Evolutionary conservation across 192 early-diverging fungal genomes (phyloP), one percentile per base, ranked within the genome.

Genomic region (Allomyces macrogynus): DNA sequence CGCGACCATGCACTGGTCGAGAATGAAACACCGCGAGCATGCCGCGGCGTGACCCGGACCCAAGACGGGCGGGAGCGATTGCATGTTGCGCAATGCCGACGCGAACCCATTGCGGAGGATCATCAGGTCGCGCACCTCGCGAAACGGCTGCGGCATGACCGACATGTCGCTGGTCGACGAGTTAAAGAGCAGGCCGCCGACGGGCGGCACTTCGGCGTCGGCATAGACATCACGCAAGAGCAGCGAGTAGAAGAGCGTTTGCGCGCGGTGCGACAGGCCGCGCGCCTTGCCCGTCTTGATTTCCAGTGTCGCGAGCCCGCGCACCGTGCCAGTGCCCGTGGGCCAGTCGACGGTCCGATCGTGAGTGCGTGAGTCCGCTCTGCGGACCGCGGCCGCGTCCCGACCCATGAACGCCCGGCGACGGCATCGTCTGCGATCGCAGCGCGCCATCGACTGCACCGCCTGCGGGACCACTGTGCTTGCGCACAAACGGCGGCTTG

Each of bases 221-320:
- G 49, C 16, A 5, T 57, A 57, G 12, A 57, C 49, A 25, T 95
- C 95, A 23, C 79, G 76, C 77, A 97, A 77, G 24, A 95, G 66
- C 44, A 93, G 73, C 12, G 87, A 87, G 74, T 97, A 97, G 16
- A 95, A 73, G 16, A 81, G 74, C 0, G 90, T 82, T 68, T 97
- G 95, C 1, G 92, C 88, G 14, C 84, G 77, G 73, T 97, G 90
- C 1, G 79, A 68, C 1, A 83, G 62, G 32, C 78, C 76, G 16
- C 75, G 79, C 9, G 67, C 73, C 62, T 80, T 84, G 9, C 93
- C 90, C 5, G 89, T 88, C 70, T 97, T 97, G 10, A 97, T 65
- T 72, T 97, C 94, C 61, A 97, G 78, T 1, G 94, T 92, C 54
- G 85, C 76, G 11, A 84, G 78, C 1, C 49, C 49, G 49, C 49